Conservation (phyloP, 768 basidiomycete genomes). For the Fomitopsis pulvina region DNA sequence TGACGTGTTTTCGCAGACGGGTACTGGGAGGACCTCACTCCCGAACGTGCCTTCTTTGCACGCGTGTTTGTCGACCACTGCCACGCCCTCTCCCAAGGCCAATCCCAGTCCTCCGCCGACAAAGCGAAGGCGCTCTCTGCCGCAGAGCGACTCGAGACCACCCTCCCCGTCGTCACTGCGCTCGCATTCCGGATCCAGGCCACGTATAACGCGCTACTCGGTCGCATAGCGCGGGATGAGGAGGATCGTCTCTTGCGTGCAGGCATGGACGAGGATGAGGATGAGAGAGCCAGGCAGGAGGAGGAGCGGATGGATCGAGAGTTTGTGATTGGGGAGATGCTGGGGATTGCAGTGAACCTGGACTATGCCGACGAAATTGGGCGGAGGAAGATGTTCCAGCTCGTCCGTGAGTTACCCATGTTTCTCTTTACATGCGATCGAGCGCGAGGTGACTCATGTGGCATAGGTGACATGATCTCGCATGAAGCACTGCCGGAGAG, state of each 20-base stretch:
- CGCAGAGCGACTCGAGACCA: constrained; percentile 57
- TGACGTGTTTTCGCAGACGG: constrained; percentile 37
- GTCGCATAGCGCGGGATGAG: constrained; percentile 30
- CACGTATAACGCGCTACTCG: constrained; percentile 60
- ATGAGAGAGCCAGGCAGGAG: constrained; percentile 32
- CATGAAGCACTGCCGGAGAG: constrained; percentile 61
- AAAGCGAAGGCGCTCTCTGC: constrained; percentile 28
- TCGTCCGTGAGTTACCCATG: constrained; percentile 57
- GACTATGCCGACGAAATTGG: constrained; percentile 95
- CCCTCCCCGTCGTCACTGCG: constrained; percentile 78
- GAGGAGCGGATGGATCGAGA: constrained; percentile 47
- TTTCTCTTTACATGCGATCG: not conserved
- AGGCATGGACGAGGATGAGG: constrained; percentile 23
- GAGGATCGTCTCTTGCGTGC: constrained; percentile 26
- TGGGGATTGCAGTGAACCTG: constrained; percentile 68
- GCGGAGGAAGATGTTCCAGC: constrained; percentile 76
- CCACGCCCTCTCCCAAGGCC: constrained; percentile 28
- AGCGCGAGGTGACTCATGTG: not conserved
- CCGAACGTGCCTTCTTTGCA: constrained; percentile 74
- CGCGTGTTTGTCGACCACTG: constrained; percentile 83
- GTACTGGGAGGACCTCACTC: constrained; percentile 66
- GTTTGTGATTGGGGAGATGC: constrained; percentile 75
- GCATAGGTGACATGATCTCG: constrained; percentile 72
- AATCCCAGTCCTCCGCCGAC: constrained; percentile 33
- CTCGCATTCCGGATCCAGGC: constrained; percentile 73